Percentiles rank a stretch among this genome's conserved stretches.
phyloP scores from a whole-genome alignment of 495 filamentous ascomycete genomes.

The Tuber umbilicatum region DNA sequence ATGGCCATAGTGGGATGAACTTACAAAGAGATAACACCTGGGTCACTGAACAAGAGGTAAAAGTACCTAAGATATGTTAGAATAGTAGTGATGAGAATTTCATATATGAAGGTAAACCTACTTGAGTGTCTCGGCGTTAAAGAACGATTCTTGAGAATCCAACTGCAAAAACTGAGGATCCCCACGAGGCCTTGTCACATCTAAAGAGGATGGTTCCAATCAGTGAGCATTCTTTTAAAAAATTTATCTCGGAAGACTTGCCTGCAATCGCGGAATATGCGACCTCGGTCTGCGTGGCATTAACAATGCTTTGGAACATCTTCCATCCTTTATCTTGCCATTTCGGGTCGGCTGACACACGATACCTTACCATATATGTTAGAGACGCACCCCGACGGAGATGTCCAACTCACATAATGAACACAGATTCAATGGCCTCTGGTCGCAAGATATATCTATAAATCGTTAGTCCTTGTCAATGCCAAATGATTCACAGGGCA shows the following conservation, averaged over 20 bases:
- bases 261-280: constrained; percentile 49
- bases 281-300: constrained; percentile 46
- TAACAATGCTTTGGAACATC: constrained; percentile 52
- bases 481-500: constrained; percentile 49
- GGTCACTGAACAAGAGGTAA: constrained; percentile 75
- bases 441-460: constrained; percentile 49
- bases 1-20: background rate
- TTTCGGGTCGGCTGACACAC: constrained; percentile 52
- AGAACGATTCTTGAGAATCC: constrained; percentile 48
- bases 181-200: constrained; percentile 17
- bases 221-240: background rate
- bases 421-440: constrained; percentile 60
- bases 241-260: background rate
- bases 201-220: constrained; percentile 14
- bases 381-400: constrained; percentile 6
- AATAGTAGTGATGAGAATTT: constrained; percentile 38
- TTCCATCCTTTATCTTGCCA: constrained; percentile 57
- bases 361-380: constrained; percentile 44
- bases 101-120: constrained; percentile 31
- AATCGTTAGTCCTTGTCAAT: background rate
- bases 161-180: constrained; percentile 25
- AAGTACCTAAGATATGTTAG: constrained; percentile 92
- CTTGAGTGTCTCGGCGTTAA: constrained; percentile 50
- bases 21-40: constrained; percentile 56
- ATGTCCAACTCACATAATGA: constrained; percentile 46